Conservation (phyloP, 2,329 filamentous ascomycete species). For the Pyrenophora tritici-repentis region DNA sequence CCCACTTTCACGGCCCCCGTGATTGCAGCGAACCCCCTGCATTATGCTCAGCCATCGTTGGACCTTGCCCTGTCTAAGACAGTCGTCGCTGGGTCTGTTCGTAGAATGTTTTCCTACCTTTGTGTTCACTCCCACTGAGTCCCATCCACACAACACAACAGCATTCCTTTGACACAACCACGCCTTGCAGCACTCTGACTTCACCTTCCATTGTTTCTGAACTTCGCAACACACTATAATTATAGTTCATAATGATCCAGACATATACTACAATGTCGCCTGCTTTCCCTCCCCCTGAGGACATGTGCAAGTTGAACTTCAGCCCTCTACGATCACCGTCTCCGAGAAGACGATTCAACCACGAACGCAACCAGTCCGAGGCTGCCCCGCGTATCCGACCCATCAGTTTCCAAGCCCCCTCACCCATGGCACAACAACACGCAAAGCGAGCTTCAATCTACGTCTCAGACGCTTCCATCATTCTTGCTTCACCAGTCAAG, state of each 20-base stretch:
- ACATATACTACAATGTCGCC: conserved; percentile 22
- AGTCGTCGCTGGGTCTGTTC: conserved; percentile 8
- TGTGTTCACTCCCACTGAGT: conserved; percentile 1
- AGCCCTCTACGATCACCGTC: conserved; percentile 24
- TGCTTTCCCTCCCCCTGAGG: conserved; percentile 20
- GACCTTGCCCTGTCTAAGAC: conserved; percentile 20
- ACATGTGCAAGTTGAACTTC: conserved; percentile 23
- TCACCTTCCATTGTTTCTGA: conserved; percentile 13
- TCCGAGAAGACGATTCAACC: conserved; percentile 19
- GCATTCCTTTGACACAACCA: conserved; percentile 11
- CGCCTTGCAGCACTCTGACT: conserved; percentile 4
- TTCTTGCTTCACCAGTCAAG: conserved; percentile 25
- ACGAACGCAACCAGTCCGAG: conserved; percentile 32
- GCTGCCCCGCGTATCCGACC: conserved; percentile 26
- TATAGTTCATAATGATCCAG: conserved; percentile 20
- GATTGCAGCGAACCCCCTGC: conserved; percentile 29
- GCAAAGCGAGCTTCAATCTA: conserved; percentile 33
- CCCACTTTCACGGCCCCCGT: conserved; percentile 22
- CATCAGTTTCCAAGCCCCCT: conserved; percentile 20
- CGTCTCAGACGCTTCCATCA: conserved; percentile 32
- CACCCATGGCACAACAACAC: conserved; percentile 23
- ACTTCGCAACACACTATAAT: conserved; percentile 3
- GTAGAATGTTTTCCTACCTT: conserved; percentile 17
- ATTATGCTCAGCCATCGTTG: conserved; percentile 9
- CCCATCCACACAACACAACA: conserved; percentile 9